phyloP scores from a whole-genome alignment of 164 flowering plant genomes.

The Euptelea pleiosperma region DNA sequence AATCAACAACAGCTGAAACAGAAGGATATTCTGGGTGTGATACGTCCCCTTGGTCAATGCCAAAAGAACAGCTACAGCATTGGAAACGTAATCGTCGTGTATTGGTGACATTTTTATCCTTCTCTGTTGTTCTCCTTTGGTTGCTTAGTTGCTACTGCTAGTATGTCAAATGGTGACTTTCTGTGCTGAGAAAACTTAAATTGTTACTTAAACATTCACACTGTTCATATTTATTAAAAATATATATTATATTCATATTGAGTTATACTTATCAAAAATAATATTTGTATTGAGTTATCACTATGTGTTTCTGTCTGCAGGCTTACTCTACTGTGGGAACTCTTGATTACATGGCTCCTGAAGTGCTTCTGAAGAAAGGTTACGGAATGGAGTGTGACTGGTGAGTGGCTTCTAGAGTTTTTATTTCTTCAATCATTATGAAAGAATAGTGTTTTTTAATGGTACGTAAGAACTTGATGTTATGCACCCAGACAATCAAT shows the following conservation, averaged over 20 bases:
- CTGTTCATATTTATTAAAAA: conserved; percentile 9
- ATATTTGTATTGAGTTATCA: background rate
- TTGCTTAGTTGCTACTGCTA: background rate
- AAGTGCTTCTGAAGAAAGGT: conserved; percentile 80
- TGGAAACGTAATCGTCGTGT: conserved; percentile 93
- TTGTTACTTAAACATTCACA: background rate
- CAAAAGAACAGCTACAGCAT: conserved; percentile 64
- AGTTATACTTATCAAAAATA: no score
- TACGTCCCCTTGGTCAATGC: conserved; percentile 67
- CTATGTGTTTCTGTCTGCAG: conserved; percentile 33
- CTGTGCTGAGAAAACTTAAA: no score
- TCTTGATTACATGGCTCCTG: conserved; percentile 97
- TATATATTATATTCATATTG: no score
- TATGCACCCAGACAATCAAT: no score
- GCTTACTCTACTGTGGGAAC: conserved; percentile 94
- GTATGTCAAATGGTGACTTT: background rate
- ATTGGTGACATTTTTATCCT: conserved; percentile 43
- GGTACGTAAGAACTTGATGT: no score
- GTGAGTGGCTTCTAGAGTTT: conserved; percentile 23
- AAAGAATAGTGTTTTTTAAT: background rate
- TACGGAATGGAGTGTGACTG: conserved; percentile 95
- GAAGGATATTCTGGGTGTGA: conserved; percentile 41
- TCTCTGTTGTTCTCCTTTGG: background rate
- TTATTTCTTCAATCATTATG: background rate
- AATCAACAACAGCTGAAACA: conserved; percentile 30